Conservation (phyloP, 257 asterid species). For the Solanum gracilifrons region DNA sequence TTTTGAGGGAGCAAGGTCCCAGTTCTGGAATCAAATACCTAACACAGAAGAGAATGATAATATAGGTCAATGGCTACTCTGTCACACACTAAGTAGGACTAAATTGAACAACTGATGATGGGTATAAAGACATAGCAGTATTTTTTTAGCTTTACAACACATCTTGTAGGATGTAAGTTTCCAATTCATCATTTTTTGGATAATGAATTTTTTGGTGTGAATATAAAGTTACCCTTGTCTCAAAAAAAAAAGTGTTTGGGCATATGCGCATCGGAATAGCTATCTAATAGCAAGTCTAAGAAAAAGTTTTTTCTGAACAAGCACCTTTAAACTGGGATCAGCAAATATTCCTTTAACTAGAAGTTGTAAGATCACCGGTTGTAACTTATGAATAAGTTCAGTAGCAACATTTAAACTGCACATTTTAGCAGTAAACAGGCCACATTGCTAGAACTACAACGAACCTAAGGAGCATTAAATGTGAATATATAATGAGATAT, state of each 20-base stretch:
- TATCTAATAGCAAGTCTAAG: neutral
- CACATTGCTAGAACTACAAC: neutral
- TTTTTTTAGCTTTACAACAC: neutral
- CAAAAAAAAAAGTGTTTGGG: neutral
- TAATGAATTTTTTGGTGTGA: neutral
- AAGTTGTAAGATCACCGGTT: neutral
- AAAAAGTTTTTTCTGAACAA: neutral
- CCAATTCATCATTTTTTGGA: neutral
- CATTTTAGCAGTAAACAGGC: neutral
- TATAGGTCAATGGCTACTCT: neutral
- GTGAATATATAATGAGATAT: slow-evolving; percentile 18
- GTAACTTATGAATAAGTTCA: neutral
- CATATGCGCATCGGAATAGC: neutral
- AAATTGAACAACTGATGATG: neutral
- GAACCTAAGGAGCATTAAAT: slow-evolving; percentile 13
- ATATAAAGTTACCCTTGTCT: neutral
- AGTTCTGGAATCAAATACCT: slow-evolving; percentile 89
- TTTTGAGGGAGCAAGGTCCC: slow-evolving; percentile 82
- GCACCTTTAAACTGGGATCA: neutral
- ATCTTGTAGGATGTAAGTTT: neutral
- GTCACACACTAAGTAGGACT: neutral
- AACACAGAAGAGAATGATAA: neutral
- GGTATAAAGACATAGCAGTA: neutral
- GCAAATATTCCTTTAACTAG: neutral
- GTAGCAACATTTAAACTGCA: neutral